phyloP scores from a whole-genome alignment of 2,329 filamentous ascomycete species.

The Fusarium nanum region DNA sequence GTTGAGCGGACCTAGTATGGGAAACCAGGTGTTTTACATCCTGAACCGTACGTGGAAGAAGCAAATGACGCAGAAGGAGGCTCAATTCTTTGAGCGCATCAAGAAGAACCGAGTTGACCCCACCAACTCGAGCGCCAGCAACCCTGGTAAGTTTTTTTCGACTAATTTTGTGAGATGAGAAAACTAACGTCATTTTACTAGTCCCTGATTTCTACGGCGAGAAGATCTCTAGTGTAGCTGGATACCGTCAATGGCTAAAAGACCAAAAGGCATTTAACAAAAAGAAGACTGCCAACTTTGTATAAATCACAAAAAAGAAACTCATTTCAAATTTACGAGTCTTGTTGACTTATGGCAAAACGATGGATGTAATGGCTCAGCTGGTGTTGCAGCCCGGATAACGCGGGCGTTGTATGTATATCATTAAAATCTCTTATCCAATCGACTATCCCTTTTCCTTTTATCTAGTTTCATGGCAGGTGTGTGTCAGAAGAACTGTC shows the following conservation, averaged over 20 bases:
- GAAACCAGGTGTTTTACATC: conserved; percentile 81
- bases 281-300: conserved; percentile 80
- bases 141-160: conserved; percentile 69
- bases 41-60: conserved; percentile 76
- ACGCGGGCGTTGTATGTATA: conserved; percentile 46
- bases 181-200: conserved; percentile 47
- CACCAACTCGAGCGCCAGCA: conserved; percentile 85
- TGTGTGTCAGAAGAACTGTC: not conserved
- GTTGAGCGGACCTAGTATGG: conserved; percentile 86
- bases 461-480: not conserved
- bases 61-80: conserved; percentile 89
- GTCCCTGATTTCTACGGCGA: conserved; percentile 98
- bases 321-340: not conserved
- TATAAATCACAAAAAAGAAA: conserved; percentile 54
- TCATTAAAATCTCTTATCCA: conserved; percentile 45
- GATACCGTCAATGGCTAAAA: conserved; percentile 95
- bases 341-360: conserved; percentile 22
- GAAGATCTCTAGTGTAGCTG: conserved; percentile 93
- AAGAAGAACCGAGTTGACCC: conserved; percentile 94
- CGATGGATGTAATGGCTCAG: conserved; percentile 42
- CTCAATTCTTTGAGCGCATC: conserved; percentile 90
- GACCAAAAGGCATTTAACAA: conserved; percentile 97
- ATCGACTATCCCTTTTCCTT: conserved; percentile 32
- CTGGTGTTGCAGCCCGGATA: conserved; percentile 31
- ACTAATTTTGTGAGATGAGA: not conserved